phyloP scores from a whole-genome alignment of 2,329 filamentous ascomycete genomes.

The Hypoxylon sp. region DNA sequence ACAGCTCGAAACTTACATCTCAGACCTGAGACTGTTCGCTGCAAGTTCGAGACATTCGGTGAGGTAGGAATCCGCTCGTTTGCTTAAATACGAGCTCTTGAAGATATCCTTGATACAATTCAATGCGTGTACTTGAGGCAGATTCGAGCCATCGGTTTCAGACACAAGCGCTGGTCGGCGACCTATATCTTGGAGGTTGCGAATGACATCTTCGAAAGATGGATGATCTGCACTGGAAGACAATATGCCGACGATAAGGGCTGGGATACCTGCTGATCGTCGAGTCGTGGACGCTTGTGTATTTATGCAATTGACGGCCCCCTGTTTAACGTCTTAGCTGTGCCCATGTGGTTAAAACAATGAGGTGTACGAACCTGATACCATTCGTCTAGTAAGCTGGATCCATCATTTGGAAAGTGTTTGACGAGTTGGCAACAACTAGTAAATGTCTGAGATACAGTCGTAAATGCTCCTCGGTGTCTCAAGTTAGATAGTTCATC shows the following conservation, averaged over 20 bases:
- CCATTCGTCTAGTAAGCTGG: conserved; percentile 72
- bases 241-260: conserved; percentile 84
- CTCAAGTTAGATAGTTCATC: conserved; percentile 83
- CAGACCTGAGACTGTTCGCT: conserved; percentile 80
- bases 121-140: conserved; percentile 93
- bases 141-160: conserved; percentile 71
- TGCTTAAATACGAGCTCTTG: conserved; percentile 80
- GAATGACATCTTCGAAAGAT: conserved; percentile 74
- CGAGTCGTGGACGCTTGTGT: conserved; percentile 85
- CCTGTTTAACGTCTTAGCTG: conserved; percentile 55
- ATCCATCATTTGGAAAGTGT: conserved; percentile 55
- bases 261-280: conserved; percentile 90
- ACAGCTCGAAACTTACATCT: conserved; percentile 67
- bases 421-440: conserved; percentile 78
- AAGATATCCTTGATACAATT: conserved; percentile 95
- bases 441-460: conserved; percentile 88
- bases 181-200: conserved; percentile 70
- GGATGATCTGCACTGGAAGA: conserved; percentile 70
- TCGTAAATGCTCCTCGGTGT: conserved; percentile 93
- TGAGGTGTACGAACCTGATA: conserved; percentile 67
- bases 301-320: conserved; percentile 76
- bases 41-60: conserved; percentile 82
- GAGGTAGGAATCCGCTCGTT: conserved; percentile 78
- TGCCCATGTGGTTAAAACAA: not conserved
- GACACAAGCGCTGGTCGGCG: conserved; percentile 63